phyloP scores from a whole-genome alignment of 176 grass and related monocot species.

The Miscanthus lutarioriparius region DNA sequence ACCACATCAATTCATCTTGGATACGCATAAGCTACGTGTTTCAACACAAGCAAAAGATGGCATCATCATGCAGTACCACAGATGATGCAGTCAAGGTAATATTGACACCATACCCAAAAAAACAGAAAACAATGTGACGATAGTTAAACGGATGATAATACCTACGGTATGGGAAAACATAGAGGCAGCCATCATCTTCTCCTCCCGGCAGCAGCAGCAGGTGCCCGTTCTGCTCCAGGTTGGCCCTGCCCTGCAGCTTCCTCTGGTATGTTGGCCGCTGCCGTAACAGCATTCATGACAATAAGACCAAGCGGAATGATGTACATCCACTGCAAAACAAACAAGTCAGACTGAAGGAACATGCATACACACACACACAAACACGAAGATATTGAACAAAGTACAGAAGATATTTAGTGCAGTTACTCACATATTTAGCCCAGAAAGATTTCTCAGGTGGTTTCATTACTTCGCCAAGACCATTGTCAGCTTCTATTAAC shows the following conservation, averaged over 20 bases:
- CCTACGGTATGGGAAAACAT: slow-evolving; percentile 28
- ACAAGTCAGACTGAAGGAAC: slow-evolving; percentile 17
- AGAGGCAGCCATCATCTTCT: slow-evolving; percentile 68
- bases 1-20: neutral
- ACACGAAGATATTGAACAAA: neutral
- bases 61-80: neutral
- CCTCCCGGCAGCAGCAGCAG: slow-evolving; percentile 56
- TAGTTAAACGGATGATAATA: slow-evolving; percentile 11
- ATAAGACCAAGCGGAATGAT: slow-evolving; percentile 90
- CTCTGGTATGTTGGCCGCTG: slow-evolving; percentile 80
- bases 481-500: slow-evolving; percentile 58
- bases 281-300: slow-evolving; percentile 89
- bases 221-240: slow-evolving; percentile 57
- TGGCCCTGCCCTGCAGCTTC: slow-evolving; percentile 69
- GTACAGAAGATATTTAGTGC: slow-evolving; percentile 6
- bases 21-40: neutral
- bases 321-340: slow-evolving; percentile 95
- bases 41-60: neutral
- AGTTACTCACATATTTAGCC: slow-evolving; percentile 95
- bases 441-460: slow-evolving; percentile 94
- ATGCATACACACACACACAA: neutral
- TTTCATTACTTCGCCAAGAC: slow-evolving; percentile 77
- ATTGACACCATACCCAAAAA: too few species aligned
- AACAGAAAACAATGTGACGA: neutral
- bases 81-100: neutral